These are phyloP conservation scores for Talaromyces rugulosus DNA, from an alignment of 2,329 filamentous ascomycete genomes.

Conservation along the genomic window DNA sequence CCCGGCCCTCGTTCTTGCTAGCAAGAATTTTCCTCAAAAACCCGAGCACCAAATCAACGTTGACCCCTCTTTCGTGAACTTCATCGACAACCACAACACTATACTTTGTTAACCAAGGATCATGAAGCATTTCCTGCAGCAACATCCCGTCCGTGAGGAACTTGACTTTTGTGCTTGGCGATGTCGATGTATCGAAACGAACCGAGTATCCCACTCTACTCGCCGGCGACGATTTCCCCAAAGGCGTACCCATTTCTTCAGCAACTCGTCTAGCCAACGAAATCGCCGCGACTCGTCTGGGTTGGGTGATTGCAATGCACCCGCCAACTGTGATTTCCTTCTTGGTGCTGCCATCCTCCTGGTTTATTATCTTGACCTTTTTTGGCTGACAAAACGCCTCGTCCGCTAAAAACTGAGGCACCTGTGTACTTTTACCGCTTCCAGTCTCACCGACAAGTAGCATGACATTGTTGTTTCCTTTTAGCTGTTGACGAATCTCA, in stretches of 20 bases:
- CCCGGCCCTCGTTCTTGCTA: constrained; percentile 55
- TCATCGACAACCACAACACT: constrained; percentile 92
- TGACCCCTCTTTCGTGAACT: constrained; percentile 91
- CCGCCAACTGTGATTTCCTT: constrained; percentile 60
- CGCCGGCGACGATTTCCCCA: constrained; percentile 56
- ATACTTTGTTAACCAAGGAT: constrained; percentile 77
- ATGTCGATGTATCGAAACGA: constrained; percentile 82
- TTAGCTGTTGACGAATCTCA: constrained; percentile 63
- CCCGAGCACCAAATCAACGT: constrained; percentile 85
- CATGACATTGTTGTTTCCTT: constrained; percentile 63
- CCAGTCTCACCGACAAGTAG: constrained; percentile 91
- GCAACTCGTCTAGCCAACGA: constrained; percentile 85
- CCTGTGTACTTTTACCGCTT: constrained; percentile 93
- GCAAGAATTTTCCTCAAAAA: constrained; percentile 77
- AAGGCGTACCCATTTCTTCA: constrained; percentile 67
- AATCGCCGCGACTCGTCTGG: constrained; percentile 87
- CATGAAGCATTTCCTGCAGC: constrained; percentile 84
- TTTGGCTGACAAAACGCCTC: constrained; percentile 73
- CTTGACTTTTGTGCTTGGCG: constrained; percentile 81
- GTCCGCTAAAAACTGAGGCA: constrained; percentile 79
- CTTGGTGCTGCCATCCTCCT: constrained; percentile 20
- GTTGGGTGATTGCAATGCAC: constrained; percentile 90
- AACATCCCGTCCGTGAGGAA: constrained; percentile 96
- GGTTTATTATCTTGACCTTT: constrained; percentile 45
- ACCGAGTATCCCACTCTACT: constrained; percentile 86